phyloP scores from a whole-genome alignment of 768 basidiomycete species.

The Neoboletus magnificus region DNA sequence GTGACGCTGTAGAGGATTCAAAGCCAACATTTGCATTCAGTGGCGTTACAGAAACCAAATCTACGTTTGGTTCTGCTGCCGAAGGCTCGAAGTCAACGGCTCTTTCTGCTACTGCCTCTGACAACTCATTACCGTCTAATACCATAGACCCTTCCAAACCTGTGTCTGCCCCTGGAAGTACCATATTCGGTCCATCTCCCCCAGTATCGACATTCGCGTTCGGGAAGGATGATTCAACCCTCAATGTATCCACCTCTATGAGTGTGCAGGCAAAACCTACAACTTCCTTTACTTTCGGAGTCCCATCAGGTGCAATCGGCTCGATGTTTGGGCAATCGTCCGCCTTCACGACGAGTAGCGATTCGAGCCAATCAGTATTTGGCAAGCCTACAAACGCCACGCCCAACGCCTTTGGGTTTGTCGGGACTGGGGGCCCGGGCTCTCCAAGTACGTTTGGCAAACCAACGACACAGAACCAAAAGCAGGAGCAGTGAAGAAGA shows the following conservation, averaged over 20 bases:
- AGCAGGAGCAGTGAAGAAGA: conserved; percentile 31
- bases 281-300: conserved; percentile 20
- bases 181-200: conserved; percentile 4
- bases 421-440: conserved; percentile 16
- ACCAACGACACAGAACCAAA: conserved; percentile 29
- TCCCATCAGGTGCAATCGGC: conserved; percentile 4
- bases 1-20: background rate
- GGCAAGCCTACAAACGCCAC: conserved; percentile 18
- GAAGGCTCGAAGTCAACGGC: background rate
- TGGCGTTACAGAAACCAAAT: background rate
- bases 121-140: background rate
- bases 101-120: background rate
- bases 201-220: conserved; percentile 13
- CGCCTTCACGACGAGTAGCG: background rate
- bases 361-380: conserved; percentile 9
- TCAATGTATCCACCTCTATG: conserved; percentile 1
- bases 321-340: conserved; percentile 12
- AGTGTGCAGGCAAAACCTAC: conserved; percentile 29
- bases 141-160: conserved; percentile 1
- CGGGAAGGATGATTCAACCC: conserved; percentile 14
- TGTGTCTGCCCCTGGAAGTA: background rate
- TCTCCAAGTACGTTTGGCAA: conserved; percentile 23
- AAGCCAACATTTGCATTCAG: conserved; percentile 2
- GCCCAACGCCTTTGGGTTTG: conserved; percentile 34
- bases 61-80: background rate